Percentiles rank a stretch among this genome's conserved stretches.
Evolutionary conservation across 805 yeast species (phyloP).

Genomic region (Cyberlindnera xishuangbannaensis): DNA sequence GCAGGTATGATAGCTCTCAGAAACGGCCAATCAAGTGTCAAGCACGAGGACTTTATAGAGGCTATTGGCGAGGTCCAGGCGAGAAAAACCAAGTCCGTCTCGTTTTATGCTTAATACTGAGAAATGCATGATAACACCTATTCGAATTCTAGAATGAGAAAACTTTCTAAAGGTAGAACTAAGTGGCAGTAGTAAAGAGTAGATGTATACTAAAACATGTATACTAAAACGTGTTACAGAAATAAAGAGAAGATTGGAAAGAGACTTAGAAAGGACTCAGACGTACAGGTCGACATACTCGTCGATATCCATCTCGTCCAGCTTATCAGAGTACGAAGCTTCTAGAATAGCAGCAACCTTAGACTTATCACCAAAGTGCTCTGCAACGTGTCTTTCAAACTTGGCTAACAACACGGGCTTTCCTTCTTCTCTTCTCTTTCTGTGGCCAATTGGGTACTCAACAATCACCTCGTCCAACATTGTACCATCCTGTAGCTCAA

Average conservation of each 20-base stretch:
- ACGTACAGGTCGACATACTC: slow-evolving; percentile 42
- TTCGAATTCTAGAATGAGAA: too few species aligned
- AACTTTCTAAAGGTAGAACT: too few species aligned
- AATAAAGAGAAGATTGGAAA: too few species aligned
- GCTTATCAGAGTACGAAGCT: slow-evolving; percentile 27
- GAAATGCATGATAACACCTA: too few species aligned
- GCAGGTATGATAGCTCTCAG: slow-evolving; percentile 99
- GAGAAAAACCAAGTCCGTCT: slow-evolving; percentile 89
- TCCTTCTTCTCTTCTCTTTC: slow-evolving; percentile 53
- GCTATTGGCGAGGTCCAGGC: slow-evolving; percentile 98
- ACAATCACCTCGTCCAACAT: slow-evolving; percentile 46
- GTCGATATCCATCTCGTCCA: slow-evolving; percentile 41
- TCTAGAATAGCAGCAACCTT: slow-evolving; percentile 35
- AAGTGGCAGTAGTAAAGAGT: slow-evolving; percentile 36
- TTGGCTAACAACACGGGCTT: slow-evolving; percentile 46
- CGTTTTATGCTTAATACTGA: slow-evolving; percentile 72
- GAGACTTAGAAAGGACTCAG: too few species aligned
- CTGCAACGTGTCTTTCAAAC: slow-evolving; percentile 45
- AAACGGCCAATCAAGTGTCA: slow-evolving; percentile 84
- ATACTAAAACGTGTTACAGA: slow-evolving; percentile 62
- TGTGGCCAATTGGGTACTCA: slow-evolving; percentile 55
- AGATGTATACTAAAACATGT: slow-evolving; percentile 53
- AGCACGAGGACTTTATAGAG: slow-evolving; percentile 97
- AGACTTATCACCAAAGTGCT: slow-evolving; percentile 33
- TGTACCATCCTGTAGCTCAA: slow-evolving; percentile 50